These are phyloP conservation scores for Termitomyces heimii DNA, from an alignment of 768 basidiomycete species.

Conservation along the genomic window DNA sequence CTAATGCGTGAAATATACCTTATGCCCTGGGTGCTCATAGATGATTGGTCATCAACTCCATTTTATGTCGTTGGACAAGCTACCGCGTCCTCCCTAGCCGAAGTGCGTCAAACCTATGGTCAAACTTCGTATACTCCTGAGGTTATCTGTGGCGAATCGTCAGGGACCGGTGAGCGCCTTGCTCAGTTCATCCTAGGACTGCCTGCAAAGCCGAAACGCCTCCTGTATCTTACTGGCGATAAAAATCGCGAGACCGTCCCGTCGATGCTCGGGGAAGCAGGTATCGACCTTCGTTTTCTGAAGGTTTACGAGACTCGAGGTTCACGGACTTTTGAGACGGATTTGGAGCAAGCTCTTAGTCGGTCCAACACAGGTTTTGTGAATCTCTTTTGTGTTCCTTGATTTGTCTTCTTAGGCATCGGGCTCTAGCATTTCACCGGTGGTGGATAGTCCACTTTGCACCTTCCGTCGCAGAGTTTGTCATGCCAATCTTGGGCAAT, in stretches of 20 bases:
- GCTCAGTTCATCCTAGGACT: slow-evolving; percentile 55
- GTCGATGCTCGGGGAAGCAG: slow-evolving; percentile 37
- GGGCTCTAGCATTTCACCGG: slow-evolving; percentile 11
- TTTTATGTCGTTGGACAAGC: slow-evolving; percentile 78
- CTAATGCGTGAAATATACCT: background rate
- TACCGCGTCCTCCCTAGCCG: slow-evolving; percentile 45
- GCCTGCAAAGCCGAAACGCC: slow-evolving; percentile 16
- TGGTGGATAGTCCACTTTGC: slow-evolving; percentile 80
- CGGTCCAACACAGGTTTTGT: slow-evolving; percentile 17
- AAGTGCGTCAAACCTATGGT: slow-evolving; percentile 23
- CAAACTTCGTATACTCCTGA: slow-evolving; percentile 19
- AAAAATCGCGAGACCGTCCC: slow-evolving; percentile 74
- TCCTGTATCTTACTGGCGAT: slow-evolving; percentile 83
- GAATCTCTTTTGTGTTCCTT: background rate
- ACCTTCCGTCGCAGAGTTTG: slow-evolving; percentile 61
- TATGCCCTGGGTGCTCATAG: slow-evolving; percentile 16
- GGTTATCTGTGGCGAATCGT: slow-evolving; percentile 36
- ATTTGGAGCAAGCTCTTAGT: slow-evolving; percentile 30
- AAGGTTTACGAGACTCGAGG: slow-evolving; percentile 70
- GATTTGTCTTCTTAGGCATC: slow-evolving; percentile 1
- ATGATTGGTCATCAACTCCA: slow-evolving; percentile 49
- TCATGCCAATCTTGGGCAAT: slow-evolving; percentile 40
- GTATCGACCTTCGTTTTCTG: slow-evolving; percentile 40
- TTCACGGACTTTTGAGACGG: slow-evolving; percentile 41
- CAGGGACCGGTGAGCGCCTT: slow-evolving; percentile 66